Conservation (phyloP, 306 rosid genomes). For the Herpetospermum pedunculosum region DNA sequence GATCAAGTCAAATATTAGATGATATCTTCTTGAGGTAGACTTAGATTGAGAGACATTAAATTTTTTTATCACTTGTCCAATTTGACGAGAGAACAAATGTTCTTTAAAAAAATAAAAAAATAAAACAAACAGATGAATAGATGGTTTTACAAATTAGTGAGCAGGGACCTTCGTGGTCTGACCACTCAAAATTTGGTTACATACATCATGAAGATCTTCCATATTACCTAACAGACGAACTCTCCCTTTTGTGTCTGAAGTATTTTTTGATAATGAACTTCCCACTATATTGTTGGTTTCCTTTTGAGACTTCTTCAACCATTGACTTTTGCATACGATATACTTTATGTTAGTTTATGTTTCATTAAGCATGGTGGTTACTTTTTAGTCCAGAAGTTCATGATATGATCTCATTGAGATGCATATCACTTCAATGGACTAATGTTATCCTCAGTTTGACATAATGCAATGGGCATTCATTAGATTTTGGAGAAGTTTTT, state of each 20-base stretch:
- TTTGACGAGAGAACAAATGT: neutral
- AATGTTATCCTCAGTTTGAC: neutral
- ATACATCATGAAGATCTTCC: neutral
- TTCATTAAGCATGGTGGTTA: neutral
- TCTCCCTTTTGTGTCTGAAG: neutral
- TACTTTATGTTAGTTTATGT: neutral
- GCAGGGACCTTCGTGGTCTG: neutral
- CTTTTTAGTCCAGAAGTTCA: neutral
- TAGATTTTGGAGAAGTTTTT: too few species aligned
- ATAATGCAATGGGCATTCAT: neutral
- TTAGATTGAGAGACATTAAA: neutral
- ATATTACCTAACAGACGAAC: neutral
- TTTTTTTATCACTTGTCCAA: neutral
- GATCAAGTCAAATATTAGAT: neutral
- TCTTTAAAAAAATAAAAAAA: too few species aligned
- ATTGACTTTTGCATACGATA: neutral
- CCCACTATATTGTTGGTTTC: neutral
- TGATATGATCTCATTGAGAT: neutral
- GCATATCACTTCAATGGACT: neutral
- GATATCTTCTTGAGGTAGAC: neutral
- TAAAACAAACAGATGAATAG: neutral
- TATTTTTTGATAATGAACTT: neutral
- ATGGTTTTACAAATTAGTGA: neutral
- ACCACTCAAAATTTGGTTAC: neutral
- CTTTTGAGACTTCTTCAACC: neutral